phyloP scores from a whole-genome alignment of 192 early-diverging fungal genomes.

The Backusella psychrophila region DNA sequence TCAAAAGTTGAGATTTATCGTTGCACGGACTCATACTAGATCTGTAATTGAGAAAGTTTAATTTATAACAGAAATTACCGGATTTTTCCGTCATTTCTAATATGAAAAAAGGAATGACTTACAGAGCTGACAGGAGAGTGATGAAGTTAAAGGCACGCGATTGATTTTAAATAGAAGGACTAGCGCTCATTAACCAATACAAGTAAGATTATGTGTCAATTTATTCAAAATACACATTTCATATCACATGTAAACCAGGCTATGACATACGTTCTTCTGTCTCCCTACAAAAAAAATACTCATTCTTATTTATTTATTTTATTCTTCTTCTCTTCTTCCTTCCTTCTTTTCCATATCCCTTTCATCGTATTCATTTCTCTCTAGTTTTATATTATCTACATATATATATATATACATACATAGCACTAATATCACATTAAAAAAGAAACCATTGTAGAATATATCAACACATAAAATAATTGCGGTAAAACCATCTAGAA shows the following conservation, averaged over 20 bases:
- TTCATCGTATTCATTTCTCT: neutral
- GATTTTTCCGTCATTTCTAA: neutral
- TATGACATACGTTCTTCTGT: neutral
- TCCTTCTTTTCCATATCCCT: neutral
- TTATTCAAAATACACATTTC: neutral
- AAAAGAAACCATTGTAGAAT: neutral
- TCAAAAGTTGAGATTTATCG: neutral
- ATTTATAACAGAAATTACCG: neutral
- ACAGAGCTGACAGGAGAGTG: neutral
- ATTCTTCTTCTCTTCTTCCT: neutral
- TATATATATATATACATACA: neutral
- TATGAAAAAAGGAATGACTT: neutral
- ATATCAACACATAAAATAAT: neutral
- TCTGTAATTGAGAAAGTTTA: neutral
- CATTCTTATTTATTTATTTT: neutral
- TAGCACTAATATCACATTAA: neutral
- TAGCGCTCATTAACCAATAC: neutral
- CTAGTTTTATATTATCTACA: neutral
- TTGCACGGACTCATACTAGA: neutral
- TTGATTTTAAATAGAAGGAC: slow-evolving; percentile 2
- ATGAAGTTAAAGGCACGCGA: neutral
- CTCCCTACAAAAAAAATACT: neutral
- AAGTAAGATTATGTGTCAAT: slow-evolving; percentile 1
- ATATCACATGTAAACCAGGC: neutral
- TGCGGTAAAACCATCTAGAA: neutral